phyloP scores from a whole-genome alignment of 257 asterid species.

The Petunia secreta region DNA sequence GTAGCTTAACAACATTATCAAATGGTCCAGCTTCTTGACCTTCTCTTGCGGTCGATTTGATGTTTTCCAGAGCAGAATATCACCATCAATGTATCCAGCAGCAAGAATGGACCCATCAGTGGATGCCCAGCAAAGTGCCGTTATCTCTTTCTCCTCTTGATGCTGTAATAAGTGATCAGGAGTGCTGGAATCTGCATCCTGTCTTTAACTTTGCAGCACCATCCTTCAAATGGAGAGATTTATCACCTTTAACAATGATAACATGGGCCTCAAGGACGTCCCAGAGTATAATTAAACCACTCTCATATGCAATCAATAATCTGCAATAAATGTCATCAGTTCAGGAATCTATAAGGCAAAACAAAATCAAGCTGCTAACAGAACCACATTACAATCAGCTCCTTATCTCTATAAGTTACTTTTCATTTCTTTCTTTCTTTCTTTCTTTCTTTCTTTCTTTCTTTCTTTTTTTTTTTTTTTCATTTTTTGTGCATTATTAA shows the following conservation, averaged over 20 bases:
- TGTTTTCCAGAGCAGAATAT: constrained; percentile 80
- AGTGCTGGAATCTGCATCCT: constrained; percentile 40
- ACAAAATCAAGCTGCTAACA: not conserved
- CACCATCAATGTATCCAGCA: constrained; percentile 88
- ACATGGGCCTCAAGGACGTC: constrained; percentile 64
- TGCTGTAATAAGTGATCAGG: constrained; percentile 44
- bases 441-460: too few relatives aligned
- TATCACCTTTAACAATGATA: constrained; percentile 70
- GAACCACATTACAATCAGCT: not conserved
- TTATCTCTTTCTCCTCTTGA: constrained; percentile 83
- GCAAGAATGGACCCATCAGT: constrained; percentile 80
- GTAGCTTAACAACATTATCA: constrained; percentile 69
- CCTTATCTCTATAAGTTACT: too few relatives aligned
- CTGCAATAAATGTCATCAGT: constrained; percentile 45
- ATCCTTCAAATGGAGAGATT: constrained; percentile 66
- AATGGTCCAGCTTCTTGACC: constrained; percentile 51
- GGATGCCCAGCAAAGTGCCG: constrained; percentile 93
- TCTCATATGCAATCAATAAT: constrained; percentile 78
- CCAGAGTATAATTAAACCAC: constrained; percentile 88
- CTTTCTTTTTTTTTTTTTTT: too few relatives aligned
- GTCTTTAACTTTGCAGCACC: constrained; percentile 43
- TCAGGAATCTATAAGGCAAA: constrained; percentile 18
- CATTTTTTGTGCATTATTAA: too few relatives aligned
- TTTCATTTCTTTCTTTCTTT: too few relatives aligned
- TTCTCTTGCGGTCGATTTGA: constrained; percentile 48